Percentiles rank a stretch among this genome's conserved stretches.
These are phyloP conservation scores for Podospora bellae-mahoneyi DNA, from an alignment of 495 filamentous ascomycete species.

Conservation along the genomic window DNA sequence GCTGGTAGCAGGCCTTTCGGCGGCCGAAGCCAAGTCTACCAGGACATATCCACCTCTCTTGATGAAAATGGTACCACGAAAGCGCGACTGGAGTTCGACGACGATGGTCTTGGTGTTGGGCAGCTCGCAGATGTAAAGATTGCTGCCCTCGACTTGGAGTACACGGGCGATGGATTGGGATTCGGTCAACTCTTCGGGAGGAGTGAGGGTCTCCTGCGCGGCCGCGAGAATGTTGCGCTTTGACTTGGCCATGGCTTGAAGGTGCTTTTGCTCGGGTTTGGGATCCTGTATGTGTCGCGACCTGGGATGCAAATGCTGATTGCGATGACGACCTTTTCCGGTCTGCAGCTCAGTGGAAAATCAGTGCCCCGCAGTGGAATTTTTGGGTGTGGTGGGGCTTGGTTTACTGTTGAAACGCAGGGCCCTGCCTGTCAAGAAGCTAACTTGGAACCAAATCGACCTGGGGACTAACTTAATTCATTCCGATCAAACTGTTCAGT, in stretches of 20 bases:
- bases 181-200: conserved; percentile 61
- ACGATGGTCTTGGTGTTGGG: conserved; percentile 56
- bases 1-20: conserved; percentile 66
- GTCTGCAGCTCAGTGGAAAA: neutral
- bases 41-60: conserved; percentile 82
- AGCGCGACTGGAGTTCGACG: conserved; percentile 74
- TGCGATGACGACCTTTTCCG: neutral
- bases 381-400: conserved; percentile 18
- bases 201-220: conserved; percentile 68
- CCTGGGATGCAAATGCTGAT: neutral
- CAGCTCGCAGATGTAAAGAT: conserved; percentile 70
- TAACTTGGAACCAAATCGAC: too few relatives aligned
- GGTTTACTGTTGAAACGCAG: neutral
- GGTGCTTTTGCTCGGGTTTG: neutral
- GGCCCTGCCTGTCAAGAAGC: too few relatives aligned
- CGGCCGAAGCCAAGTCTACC: conserved; percentile 62
- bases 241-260: conserved; percentile 62
- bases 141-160: conserved; percentile 80
- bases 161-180: conserved; percentile 71
- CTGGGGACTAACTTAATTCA: neutral
- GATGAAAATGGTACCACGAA: conserved; percentile 89
- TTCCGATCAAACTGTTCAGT: neutral
- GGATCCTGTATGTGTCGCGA: neutral
- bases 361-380: conserved; percentile 18
- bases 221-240: conserved; percentile 71